phyloP scores from a whole-genome alignment of 208 protist species.

The Leishmania arabica region DNA sequence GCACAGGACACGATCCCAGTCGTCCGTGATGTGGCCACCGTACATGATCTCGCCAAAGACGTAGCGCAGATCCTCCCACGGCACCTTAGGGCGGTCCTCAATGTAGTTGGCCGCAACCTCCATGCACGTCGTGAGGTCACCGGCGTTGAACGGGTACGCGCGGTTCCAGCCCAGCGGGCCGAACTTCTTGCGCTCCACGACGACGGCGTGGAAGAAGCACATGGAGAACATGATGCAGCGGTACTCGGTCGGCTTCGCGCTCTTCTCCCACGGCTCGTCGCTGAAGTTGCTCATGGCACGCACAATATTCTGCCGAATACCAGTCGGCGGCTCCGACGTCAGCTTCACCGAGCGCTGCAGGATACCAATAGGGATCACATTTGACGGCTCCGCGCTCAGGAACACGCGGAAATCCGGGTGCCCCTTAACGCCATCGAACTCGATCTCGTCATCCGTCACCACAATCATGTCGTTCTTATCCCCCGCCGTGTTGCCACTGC shows the following conservation, averaged over 20 bases:
- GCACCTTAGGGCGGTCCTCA: constrained; percentile 96
- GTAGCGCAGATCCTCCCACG: constrained; percentile 99
- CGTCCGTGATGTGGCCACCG: constrained; percentile 99
- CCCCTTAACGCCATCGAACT: constrained; percentile 91
- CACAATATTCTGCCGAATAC: constrained; percentile 97
- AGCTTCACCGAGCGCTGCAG: constrained; percentile 98
- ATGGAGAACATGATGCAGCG: constrained; percentile 98
- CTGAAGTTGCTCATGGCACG: constrained; percentile 96
- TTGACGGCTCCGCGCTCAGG: constrained; percentile 96
- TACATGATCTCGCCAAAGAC: constrained; percentile 99
- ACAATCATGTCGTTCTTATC: constrained; percentile 41
- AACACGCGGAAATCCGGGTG: constrained; percentile 97
- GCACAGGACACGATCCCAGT: constrained; percentile 98
- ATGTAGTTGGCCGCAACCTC: constrained; percentile 98
- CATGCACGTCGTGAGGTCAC: constrained; percentile 97
- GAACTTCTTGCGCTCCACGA: constrained; percentile 98
- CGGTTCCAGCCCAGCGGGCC: constrained; percentile 98
- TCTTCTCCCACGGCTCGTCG: constrained; percentile 96
- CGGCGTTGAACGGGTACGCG: constrained; percentile 97
- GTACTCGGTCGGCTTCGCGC: constrained; percentile 96
- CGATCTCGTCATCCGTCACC: constrained; percentile 89
- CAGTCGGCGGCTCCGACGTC: constrained; percentile 98
- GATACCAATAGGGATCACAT: constrained; percentile 97
- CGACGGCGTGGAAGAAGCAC: constrained; percentile 98
- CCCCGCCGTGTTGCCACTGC: constrained; percentile 16